Evolutionary conservation across 176 grass and related monocot genomes (phyloP).

Genomic region (Pontederia paniculata): DNA sequence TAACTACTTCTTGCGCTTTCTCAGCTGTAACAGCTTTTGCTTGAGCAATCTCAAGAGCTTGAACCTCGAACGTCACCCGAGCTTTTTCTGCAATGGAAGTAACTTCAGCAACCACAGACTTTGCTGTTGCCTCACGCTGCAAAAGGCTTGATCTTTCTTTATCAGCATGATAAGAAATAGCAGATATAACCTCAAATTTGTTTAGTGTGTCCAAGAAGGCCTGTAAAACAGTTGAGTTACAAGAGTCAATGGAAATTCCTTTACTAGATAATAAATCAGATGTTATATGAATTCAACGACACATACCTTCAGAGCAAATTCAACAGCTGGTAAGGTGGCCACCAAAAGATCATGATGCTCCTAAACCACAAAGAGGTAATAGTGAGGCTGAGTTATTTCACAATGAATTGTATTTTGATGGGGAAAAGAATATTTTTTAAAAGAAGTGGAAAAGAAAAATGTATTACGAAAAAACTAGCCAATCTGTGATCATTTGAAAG

Average conservation of each 20-base stretch:
- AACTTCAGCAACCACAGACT: conserved; percentile 70
- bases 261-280: not conserved
- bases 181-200: conserved; percentile 62
- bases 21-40: conserved; percentile 54
- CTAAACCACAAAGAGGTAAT: conserved; percentile 23
- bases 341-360: conserved; percentile 94
- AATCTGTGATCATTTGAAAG: too few relatives aligned
- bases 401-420: conserved; percentile 13
- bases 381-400: not conserved
- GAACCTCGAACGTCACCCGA: conserved; percentile 60
- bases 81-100: conserved; percentile 63
- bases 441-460: too few relatives aligned
- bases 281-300: not conserved
- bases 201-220: conserved; percentile 55
- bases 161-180: conserved; percentile 70
- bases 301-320: conserved; percentile 74
- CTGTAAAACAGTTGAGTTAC: conserved; percentile 25
- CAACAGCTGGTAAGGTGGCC: conserved; percentile 62
- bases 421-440: not conserved
- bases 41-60: conserved; percentile 60
- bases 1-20: conserved; percentile 51
- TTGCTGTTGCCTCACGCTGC: conserved; percentile 72
- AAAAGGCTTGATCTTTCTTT: conserved; percentile 80
- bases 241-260: not conserved
- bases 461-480: too few relatives aligned